Conservation (phyloP, 1,284 basidiomycete genomes). For the Trametes pubescens region DNA sequence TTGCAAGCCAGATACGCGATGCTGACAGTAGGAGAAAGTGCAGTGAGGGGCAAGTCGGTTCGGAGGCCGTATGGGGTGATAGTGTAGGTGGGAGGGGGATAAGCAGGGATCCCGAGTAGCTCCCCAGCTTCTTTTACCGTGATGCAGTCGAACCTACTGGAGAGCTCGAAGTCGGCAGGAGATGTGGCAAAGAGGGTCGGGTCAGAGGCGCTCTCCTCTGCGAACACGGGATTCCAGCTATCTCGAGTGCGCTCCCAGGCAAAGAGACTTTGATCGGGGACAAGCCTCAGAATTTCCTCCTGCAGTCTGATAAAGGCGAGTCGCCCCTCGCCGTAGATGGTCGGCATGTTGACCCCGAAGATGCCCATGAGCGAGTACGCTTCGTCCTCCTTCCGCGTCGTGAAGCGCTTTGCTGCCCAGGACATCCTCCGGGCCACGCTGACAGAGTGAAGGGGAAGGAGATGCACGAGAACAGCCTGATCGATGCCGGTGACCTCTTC, state of each 20-base stretch:
- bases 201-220: background rate
- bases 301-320: background rate
- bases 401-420: background rate
- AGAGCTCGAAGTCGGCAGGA: background rate
- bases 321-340: background rate
- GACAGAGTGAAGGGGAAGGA: slow-evolving; percentile 1
- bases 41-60: background rate
- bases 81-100: background rate
- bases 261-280: background rate
- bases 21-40: background rate
- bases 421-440: slow-evolving; percentile 6
- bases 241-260: background rate
- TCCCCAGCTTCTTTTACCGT: background rate
- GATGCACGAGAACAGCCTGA: slow-evolving; percentile 14
- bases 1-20: background rate
- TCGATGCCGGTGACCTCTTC: slow-evolving; percentile 26
- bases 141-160: background rate
- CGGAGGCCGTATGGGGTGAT: background rate
- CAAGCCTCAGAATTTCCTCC: background rate
- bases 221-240: background rate
- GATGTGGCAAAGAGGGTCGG: background rate
- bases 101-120: background rate
- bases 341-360: background rate
- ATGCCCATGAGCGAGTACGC: background rate
- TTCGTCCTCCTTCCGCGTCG: background rate